Evolutionary conservation across 2,329 filamentous ascomycete genomes (phyloP).

Genomic region (Colletotrichum aenigma): DNA sequence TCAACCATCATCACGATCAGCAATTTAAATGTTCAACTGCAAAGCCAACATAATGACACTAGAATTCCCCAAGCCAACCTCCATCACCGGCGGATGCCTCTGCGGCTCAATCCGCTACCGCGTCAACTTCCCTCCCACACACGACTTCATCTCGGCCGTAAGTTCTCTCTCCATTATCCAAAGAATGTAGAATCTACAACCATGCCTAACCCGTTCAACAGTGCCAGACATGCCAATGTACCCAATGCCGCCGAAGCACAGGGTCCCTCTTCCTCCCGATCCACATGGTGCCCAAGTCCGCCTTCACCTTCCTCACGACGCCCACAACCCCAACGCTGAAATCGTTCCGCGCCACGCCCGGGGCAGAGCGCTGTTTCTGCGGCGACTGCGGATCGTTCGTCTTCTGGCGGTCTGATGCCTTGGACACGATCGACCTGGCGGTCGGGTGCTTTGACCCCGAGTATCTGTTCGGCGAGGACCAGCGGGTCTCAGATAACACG

Average conservation of each 20-base stretch:
- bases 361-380: conserved; percentile 51
- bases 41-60: neutral
- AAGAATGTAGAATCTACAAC: neutral
- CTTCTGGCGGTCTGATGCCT: conserved; percentile 44
- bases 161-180: neutral
- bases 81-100: conserved; percentile 54
- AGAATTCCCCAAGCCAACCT: conserved; percentile 26
- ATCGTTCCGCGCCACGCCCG: conserved; percentile 43
- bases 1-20: neutral
- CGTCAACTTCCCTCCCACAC: conserved; percentile 47
- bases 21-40: neutral
- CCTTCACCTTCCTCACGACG: conserved; percentile 36
- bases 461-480: conserved; percentile 32
- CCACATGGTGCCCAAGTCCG: conserved; percentile 37
- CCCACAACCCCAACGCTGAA: conserved; percentile 28
- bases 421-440: conserved; percentile 35
- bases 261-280: conserved; percentile 48
- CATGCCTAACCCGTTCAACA: neutral
- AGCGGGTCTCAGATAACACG: neutral
- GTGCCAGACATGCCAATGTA: conserved; percentile 53
- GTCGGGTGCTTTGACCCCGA: conserved; percentile 50
- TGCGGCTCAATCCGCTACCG: conserved; percentile 53
- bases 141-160: conserved; percentile 45
- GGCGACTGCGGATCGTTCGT: conserved; percentile 50
- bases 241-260: conserved; percentile 56